Percentiles rank a stretch among this genome's conserved stretches.
Conservation (phyloP, 208 protist species). For the Trypanosomatidae sp. region DNA sequence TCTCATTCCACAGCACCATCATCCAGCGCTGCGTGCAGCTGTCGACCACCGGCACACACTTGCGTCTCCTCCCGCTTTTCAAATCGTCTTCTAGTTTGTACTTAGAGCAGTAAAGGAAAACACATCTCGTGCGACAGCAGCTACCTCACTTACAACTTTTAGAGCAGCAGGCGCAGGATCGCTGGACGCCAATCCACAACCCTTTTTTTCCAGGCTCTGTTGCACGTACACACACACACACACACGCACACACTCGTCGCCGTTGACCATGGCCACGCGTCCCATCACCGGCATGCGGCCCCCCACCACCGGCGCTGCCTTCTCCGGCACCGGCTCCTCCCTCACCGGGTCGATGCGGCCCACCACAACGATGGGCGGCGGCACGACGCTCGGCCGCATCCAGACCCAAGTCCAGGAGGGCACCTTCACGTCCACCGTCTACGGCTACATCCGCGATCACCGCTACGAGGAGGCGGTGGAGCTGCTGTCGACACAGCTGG, state of each 20-base stretch:
- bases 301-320: conserved; percentile 31
- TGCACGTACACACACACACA: neutral
- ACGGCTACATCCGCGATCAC: conserved; percentile 93
- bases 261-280: conserved; percentile 27
- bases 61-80: too few relatives aligned
- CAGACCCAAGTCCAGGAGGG: conserved; percentile 93
- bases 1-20: too few relatives aligned
- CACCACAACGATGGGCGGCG: conserved; percentile 84
- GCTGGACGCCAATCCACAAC: too few relatives aligned
- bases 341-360: conserved; percentile 53
- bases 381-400: conserved; percentile 90
- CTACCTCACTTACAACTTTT: too few relatives aligned
- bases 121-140: too few relatives aligned
- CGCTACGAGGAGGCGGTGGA: conserved; percentile 94
- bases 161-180: too few relatives aligned
- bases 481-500: conserved; percentile 87
- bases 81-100: too few relatives aligned
- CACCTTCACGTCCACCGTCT: conserved; percentile 95
- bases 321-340: conserved; percentile 39
- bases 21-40: too few relatives aligned
- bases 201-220: neutral
- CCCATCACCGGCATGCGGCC: conserved; percentile 70
- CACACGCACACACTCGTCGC: neutral
- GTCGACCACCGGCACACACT: too few relatives aligned
- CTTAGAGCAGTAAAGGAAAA: too few relatives aligned